phyloP scores from a whole-genome alignment of 2,329 filamentous ascomycete genomes.

The Fusarium sp. region DNA sequence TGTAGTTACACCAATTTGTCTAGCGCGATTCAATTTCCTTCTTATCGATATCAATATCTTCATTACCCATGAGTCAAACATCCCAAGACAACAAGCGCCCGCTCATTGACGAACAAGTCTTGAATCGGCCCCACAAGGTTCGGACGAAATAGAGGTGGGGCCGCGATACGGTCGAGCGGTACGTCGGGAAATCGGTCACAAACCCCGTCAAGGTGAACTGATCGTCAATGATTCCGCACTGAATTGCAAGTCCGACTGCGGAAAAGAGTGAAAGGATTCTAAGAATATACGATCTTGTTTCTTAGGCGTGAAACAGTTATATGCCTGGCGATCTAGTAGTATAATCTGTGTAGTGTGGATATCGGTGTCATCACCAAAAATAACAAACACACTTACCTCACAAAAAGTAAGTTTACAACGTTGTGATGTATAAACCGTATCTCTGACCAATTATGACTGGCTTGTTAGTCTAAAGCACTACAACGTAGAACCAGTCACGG shows the following conservation, averaged over 20 bases:
- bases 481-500: no score
- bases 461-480: no score
- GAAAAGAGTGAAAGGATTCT: no score
- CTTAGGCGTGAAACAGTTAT: no score
- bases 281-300: neutral
- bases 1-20: neutral
- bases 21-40: neutral
- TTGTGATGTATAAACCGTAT: no score
- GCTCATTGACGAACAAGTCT: neutral
- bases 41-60: neutral
- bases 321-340: no score
- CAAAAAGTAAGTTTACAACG: no score
- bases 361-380: no score
- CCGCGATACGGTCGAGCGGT: constrained; percentile 9
- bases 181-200: constrained; percentile 12
- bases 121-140: constrained; percentile 8
- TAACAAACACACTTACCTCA: no score
- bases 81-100: constrained; percentile 4
- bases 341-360: no score
- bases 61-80: neutral
- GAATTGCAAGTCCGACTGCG: neutral
- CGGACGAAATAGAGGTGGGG: constrained; percentile 9
- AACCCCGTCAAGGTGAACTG: neutral
- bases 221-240: neutral
- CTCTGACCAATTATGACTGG: no score